Evolutionary conservation across 2,329 filamentous ascomycete genomes (phyloP).

Genomic region (Incumbomyces lentus): DNA sequence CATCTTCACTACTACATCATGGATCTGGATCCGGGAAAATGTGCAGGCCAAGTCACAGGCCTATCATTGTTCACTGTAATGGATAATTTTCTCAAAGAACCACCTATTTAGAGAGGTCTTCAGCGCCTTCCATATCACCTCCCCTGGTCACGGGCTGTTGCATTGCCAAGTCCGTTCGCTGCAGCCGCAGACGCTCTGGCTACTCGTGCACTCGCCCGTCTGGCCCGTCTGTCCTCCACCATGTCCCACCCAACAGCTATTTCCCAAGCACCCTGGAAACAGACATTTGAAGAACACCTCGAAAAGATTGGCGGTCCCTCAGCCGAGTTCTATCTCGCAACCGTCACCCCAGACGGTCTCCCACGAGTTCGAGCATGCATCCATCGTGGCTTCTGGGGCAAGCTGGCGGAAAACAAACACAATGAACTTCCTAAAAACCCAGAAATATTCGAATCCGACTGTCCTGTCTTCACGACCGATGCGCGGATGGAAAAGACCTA

Average conservation of each 20-base stretch:
- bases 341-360: slow-evolving; percentile 27
- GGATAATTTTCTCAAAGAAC: too few relatives aligned
- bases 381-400: slow-evolving; percentile 73
- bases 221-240: slow-evolving; percentile 24
- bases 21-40: too few relatives aligned
- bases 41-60: too few relatives aligned
- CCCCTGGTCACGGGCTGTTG: too few relatives aligned
- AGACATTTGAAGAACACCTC: slow-evolving; percentile 40
- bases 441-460: slow-evolving; percentile 59
- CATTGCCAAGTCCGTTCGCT: too few relatives aligned
- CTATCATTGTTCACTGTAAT: too few relatives aligned
- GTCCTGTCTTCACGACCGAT: slow-evolving; percentile 79
- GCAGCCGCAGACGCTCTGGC: not conserved
- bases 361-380: slow-evolving; percentile 66
- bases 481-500: slow-evolving; percentile 72
- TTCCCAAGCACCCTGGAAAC: slow-evolving; percentile 42
- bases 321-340: slow-evolving; percentile 34
- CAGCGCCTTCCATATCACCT: too few relatives aligned
- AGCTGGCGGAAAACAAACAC: slow-evolving; percentile 57
- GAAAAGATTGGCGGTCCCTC: slow-evolving; percentile 27
- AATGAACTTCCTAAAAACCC: slow-evolving; percentile 67
- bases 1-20: too few relatives aligned
- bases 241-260: slow-evolving; percentile 28
- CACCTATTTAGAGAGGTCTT: too few relatives aligned
- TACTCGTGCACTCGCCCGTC: not conserved